Base-by-base conservation (phyloP, 805 yeast genomes). In the Pichia californica region DNA sequence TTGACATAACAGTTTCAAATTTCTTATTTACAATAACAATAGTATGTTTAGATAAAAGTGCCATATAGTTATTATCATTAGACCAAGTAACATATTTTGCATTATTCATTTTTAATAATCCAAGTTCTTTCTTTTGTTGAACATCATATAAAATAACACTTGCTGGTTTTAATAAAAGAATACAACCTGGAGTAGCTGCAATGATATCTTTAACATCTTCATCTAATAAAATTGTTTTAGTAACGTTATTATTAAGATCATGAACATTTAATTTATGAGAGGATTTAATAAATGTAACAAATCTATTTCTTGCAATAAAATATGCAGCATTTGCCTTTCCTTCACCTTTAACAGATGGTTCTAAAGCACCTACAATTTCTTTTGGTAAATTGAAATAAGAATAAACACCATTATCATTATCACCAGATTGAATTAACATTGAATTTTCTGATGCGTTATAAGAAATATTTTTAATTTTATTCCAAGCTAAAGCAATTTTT, bases 371-470 rank as follows among this genome's bases (percentile, higher is more conserved):
- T 46, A 91, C 77, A 31, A 83, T 83, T 62, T 87, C 91, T 54
- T 83, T 83, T 48, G 97, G 96, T 49, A 89, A 68, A 7, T 79
- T 69, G 47, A 86, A 77, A 52, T 88, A 73, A 31, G 89, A 85
- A 60, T 86, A 93, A 47, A 71, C 71, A 19, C 79, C 81, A 40
- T 69, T 71, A 37, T 77, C 85, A 43, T 75, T 80, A 43, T 79
- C 83, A 46, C 88, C 88, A 42, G 87, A 78, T 37, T 93, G 85
- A 25, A 88, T 83, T 59, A 93, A 70, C 41, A 91, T 73, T 5
- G 95, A 81, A 56, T 87, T 80, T 59, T 94, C 97, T 21, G 95
- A 79, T 49, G 95, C 97, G 63, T 93, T 93, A 69, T 85, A 91
- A 16, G 95, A 83, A 52, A 93, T 68, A 39, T 83, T 77, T 64